These are phyloP conservation scores for Mycena vulgaris DNA, from an alignment of 768 basidiomycete species.

Conservation along the genomic window DNA sequence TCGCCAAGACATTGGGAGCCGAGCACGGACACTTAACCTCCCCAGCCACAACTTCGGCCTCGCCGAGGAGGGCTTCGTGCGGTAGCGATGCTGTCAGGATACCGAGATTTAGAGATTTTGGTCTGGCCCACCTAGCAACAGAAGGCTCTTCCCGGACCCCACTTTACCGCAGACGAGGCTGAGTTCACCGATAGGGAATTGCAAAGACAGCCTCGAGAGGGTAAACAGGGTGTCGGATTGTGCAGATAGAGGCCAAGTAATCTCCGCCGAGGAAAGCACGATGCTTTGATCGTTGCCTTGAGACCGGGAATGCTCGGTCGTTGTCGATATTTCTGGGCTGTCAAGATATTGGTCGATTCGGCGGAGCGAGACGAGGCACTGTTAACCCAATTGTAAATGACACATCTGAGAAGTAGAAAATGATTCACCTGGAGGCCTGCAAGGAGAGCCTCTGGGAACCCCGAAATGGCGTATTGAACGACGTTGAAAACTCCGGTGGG, in stretches of 20 bases:
- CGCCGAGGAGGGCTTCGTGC: background rate
- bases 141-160: background rate
- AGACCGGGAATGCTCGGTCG: conserved; percentile 40
- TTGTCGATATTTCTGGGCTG: conserved; percentile 78
- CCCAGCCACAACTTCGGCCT: background rate
- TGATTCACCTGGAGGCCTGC: conserved; percentile 77
- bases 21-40: background rate
- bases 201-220: too few species aligned
- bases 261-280: too few species aligned
- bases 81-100: too few species aligned
- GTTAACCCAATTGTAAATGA: background rate
- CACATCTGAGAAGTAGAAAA: too few species aligned
- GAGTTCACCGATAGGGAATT: background rate
- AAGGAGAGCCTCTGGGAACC: conserved; percentile 77
- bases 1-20: background rate
- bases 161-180: background rate
- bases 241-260: too few species aligned
- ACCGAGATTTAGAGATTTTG: too few species aligned
- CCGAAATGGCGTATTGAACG: conserved; percentile 74
- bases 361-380: conserved; percentile 87
- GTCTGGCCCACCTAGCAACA: background rate
- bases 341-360: conserved; percentile 93
- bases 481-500: conserved; percentile 70
- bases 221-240: too few species aligned
- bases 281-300: too few species aligned